Base-by-base conservation (phyloP, 352 stramenopile genomes). In the Phytophthora rubi region DNA sequence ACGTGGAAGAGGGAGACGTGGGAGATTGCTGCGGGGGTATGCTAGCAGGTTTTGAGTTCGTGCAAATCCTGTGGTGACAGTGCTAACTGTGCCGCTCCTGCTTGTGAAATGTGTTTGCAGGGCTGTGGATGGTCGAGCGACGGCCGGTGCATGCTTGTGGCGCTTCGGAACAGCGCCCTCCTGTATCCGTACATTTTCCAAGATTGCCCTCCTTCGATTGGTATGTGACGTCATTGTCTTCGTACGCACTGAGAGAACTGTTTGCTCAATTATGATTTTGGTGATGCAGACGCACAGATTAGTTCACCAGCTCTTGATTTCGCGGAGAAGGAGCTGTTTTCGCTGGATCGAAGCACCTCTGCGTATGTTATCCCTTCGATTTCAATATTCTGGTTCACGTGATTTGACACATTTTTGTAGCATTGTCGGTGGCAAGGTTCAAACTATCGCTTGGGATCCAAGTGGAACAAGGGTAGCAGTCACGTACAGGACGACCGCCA, bases 1-100 rank as follows among this genome's bases (percentile, higher is more conserved):
- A 92, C 85, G 37, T 94, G 87, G 87, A 86, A 90, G 70, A 82
- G 82, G 65, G 87, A 94, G 56, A 88, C 83, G 8, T 94, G 87
- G 87, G 83, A 94, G 33, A 58, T 94, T 9, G 77, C 83, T 26
- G 79, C 80, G 3, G 68, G 68, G 53, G 87, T 93, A 84, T 23
- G 82, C 59, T 45, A 39, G 12, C 9, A 28, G 7, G 2, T 16
- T 32, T 59, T 5, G 57, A 6, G 33, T 15, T 18, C 10, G 9
- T 32, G 58, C 2, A 1, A n/a, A 28, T 33, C 16, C 9, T 53
- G 21, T 51, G 33, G 21, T 35, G 8, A n/a, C 39, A 30, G 13
- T 60, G 7, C 53, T 51, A 15, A 45, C 52, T 53, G 65, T 8
- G 21, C 4, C 62, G 7, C 18, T 74, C 12, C 16, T 58, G 2